Conservation (phyloP, 441 rosid species). For the Arabidopsis hybrid region DNA sequence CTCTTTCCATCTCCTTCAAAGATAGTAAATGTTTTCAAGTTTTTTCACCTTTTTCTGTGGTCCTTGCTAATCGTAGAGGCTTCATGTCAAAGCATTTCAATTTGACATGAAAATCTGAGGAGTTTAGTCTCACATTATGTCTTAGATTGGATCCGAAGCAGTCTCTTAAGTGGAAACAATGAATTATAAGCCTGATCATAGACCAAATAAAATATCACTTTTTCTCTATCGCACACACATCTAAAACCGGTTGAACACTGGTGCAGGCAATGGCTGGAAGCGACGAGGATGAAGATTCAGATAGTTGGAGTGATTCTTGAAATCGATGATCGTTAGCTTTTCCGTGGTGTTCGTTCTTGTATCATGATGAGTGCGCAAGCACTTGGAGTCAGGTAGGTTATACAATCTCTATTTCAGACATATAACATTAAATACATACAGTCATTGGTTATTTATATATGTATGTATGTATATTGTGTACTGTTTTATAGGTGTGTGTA, state of each 20-base stretch:
- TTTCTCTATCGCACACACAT: not conserved
- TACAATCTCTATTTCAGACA: slow-evolving; percentile 38
- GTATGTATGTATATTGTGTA: slow-evolving; percentile 32
- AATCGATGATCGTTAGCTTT: slow-evolving; percentile 13
- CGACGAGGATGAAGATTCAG: slow-evolving; percentile 88
- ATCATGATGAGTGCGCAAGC: slow-evolving; percentile 37
- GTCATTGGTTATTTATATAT: slow-evolving; percentile 19
- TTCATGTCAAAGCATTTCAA: not conserved
- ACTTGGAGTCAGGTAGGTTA: slow-evolving; percentile 41
- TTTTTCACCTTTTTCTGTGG: not conserved
- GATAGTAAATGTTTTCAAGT: not conserved
- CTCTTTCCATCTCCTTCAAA: slow-evolving; percentile 34
- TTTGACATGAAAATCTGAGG: not conserved
- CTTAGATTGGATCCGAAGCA: not conserved
- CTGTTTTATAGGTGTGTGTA: slow-evolving; percentile 39
- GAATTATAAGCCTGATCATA: slow-evolving; percentile 11
- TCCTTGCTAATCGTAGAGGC: slow-evolving; percentile 1
- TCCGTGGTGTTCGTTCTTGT: slow-evolving; percentile 18
- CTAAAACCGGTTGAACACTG: slow-evolving; percentile 29
- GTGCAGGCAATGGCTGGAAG: slow-evolving; percentile 92
- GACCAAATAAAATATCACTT: not conserved
- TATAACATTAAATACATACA: slow-evolving; percentile 29
- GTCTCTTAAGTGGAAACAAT: not conserved
- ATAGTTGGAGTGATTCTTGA: slow-evolving; percentile 93
- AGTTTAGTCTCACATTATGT: not conserved